phyloP scores from a whole-genome alignment of 176 grass and related monocot species.

The Oryza punctata region DNA sequence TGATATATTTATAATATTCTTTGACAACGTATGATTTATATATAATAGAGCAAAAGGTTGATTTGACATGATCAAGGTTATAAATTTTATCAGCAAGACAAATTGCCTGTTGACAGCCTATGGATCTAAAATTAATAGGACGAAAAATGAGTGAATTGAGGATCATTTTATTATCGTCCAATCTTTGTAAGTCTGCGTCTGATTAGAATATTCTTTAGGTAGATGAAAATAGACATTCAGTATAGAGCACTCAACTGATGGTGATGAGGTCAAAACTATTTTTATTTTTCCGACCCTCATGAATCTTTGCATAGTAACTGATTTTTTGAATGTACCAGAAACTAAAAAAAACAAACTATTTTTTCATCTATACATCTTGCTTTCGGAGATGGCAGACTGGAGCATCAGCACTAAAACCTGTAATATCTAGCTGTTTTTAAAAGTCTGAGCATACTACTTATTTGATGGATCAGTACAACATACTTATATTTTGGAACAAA shows the following conservation, averaged over 20 bases:
- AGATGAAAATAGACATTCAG: neutral
- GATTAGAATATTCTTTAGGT: neutral
- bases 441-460: neutral
- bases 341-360: neutral
- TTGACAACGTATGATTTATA: slow-evolving; percentile 8
- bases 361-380: slow-evolving; percentile 9
- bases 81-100: slow-evolving; percentile 11
- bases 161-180: neutral
- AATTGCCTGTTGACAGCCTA: slow-evolving; percentile 28
- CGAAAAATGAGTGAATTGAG: slow-evolving; percentile 20
- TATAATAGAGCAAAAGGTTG: slow-evolving; percentile 23
- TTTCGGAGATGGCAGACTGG: neutral
- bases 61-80: neutral
- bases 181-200: neutral
- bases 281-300: neutral
- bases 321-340: slow-evolving; percentile 5
- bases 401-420: slow-evolving; percentile 19
- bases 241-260: slow-evolving; percentile 23
- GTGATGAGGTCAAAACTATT: neutral
- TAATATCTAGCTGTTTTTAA: slow-evolving; percentile 3
- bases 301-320: neutral
- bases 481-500: neutral
- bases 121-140: slow-evolving; percentile 5
- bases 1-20: slow-evolving; percentile 36
- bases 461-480: neutral